Conservation (phyloP, 331 rosid genomes). For the Saraca asoca region DNA sequence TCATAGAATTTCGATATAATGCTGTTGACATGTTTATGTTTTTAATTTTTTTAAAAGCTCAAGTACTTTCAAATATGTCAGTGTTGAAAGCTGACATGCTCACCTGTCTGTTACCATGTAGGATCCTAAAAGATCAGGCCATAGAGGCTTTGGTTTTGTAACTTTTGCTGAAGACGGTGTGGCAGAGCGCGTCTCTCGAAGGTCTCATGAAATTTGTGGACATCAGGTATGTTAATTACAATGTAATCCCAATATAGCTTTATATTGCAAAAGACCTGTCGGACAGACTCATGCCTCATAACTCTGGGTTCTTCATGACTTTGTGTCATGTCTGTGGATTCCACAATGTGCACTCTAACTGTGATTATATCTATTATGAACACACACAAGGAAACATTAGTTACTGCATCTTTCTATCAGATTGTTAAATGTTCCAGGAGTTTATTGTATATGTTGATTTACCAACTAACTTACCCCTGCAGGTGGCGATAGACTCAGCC, state of each 20-base stretch:
- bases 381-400: neutral
- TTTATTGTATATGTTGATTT: neutral
- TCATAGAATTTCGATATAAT: too few relatives aligned
- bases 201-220: constrained; percentile 95
- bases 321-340: too few relatives aligned
- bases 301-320: too few relatives aligned
- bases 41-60: too few relatives aligned
- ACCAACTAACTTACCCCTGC: constrained; percentile 31
- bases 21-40: too few relatives aligned
- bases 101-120: constrained; percentile 31
- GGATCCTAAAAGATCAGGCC: constrained; percentile 94
- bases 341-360: too few relatives aligned
- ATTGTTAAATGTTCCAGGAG: neutral
- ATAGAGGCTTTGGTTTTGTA: constrained; percentile 97
- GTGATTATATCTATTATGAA: too few relatives aligned
- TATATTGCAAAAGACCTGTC: too few relatives aligned
- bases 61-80: neutral
- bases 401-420: neutral
- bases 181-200: constrained; percentile 88
- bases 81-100: constrained; percentile 28
- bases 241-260: too few relatives aligned
- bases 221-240: constrained; percentile 58
- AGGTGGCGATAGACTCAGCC: constrained; percentile 98
- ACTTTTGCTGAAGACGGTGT: constrained; percentile 96
- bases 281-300: too few relatives aligned